Conservation (phyloP, 1,284 basidiomycete genomes). For the Leccinum angustisporum region DNA sequence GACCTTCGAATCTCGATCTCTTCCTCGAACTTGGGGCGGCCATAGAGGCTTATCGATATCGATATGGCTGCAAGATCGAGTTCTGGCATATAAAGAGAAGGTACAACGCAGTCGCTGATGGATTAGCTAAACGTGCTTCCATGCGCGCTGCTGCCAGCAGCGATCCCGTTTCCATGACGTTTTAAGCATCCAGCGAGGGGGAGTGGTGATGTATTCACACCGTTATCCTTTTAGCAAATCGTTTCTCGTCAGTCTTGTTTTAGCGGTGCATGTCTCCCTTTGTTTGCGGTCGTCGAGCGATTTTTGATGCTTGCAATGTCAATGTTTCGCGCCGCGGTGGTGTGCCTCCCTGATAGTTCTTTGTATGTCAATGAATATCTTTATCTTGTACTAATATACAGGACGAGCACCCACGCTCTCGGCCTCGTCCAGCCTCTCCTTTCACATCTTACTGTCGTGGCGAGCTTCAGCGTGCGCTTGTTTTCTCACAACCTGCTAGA, state of each 20-base stretch:
- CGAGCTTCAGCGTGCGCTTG: too few relatives aligned
- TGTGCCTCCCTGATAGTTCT: background rate
- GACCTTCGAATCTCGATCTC: slow-evolving; percentile 16
- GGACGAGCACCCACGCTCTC: background rate
- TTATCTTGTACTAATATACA: background rate
- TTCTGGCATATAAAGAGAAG: slow-evolving; percentile 13
- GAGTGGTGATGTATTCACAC: background rate
- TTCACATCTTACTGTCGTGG: too few relatives aligned
- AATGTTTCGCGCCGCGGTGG: too few relatives aligned
- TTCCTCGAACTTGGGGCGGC: slow-evolving; percentile 12
- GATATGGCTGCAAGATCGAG: slow-evolving; percentile 6
- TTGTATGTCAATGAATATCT: background rate
- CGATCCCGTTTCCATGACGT: background rate
- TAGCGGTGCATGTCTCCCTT: too few relatives aligned
- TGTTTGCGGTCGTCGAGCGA: too few relatives aligned
- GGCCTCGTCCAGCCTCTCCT: too few relatives aligned
- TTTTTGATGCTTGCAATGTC: background rate
- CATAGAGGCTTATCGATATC: slow-evolving; percentile 5
- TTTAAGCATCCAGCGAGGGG: background rate
- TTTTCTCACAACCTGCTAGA: background rate
- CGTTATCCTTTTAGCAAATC: too few relatives aligned
- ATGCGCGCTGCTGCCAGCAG: background rate
- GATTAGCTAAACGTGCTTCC: slow-evolving; percentile 12
- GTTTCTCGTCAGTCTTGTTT: too few relatives aligned
- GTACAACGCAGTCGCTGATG: slow-evolving; percentile 17